Base-by-base conservation (phyloP, 306 rosid genomes). In the Trifolium fragiferum region DNA sequence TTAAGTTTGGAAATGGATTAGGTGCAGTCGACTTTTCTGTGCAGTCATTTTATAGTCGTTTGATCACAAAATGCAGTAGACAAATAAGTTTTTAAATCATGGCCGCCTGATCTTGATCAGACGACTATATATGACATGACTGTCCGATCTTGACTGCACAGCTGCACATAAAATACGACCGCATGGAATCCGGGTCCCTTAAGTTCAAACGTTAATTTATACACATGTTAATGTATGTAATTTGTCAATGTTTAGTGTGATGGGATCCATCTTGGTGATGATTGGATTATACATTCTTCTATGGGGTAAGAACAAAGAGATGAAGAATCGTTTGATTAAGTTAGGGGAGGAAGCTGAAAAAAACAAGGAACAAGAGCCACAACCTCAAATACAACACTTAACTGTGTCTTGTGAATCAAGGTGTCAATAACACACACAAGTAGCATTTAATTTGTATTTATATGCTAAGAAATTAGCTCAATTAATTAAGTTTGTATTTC, bases 221-320 rank as follows among this genome's bases (percentile, higher is more conserved):
- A 8, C 10, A 54, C 10, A 19, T 53, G 20, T 15, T 30, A 60
- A 60, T 60, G 13, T 30, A 32, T 7, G 13, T 60, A 60, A 30
- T 30, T 30, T 60, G 1, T 60, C 7, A 32, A 30, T 60, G 72
- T 33, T 19, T 76, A 93, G 96, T 72, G 71, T 91, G 79, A 14
- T 91, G 81, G 98, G 98, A 32, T 91, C 97, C 13, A 65, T 88
- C n/a, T 49, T 88, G 73, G 97, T 89, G 75, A 89, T 88, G 71
- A 66, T 88, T 4, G 98, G 98, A 80, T 54, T 91, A 63, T 91
- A 93, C 88, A 84, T 86, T 75, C 92, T 93, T 30, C 90, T 93
- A 0, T 91, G 98, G 96, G 98, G 96, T n/a, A 93, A 93, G 88
- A 91, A 77, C 67, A 84, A 74, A 44, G 98, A 93, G 57, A 84